These are phyloP conservation scores for Podaxis pistillaris DNA, from an alignment of 768 basidiomycete species.

Conservation along the genomic window DNA sequence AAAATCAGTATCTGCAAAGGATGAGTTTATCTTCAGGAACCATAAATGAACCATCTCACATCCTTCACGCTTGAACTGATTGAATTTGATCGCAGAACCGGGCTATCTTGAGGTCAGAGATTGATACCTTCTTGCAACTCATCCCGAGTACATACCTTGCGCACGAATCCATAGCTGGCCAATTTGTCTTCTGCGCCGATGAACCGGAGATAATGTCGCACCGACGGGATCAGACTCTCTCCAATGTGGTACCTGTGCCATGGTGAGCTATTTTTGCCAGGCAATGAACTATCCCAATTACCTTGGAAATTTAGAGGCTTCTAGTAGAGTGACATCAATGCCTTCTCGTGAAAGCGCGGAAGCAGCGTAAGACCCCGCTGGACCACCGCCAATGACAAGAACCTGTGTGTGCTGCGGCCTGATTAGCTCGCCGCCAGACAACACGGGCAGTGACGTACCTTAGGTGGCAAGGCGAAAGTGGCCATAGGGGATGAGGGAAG, in stretches of 20 bases:
- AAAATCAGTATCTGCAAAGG: slow-evolving; percentile 54
- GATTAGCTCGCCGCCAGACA: slow-evolving; percentile 1
- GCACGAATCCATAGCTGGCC: slow-evolving; percentile 44
- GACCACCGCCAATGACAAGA: slow-evolving; percentile 52
- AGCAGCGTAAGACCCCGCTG: slow-evolving; percentile 57
- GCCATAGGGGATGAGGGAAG: slow-evolving; percentile 25
- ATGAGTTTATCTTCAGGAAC: slow-evolving; percentile 5
- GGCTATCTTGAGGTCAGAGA: slow-evolving; percentile 34
- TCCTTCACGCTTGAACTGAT: slow-evolving; percentile 63
- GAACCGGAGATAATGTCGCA: slow-evolving; percentile 57
- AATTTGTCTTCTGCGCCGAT: slow-evolving; percentile 57
- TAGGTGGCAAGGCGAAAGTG: slow-evolving; percentile 29
- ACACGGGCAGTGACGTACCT: slow-evolving; percentile 20
- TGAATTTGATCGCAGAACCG: slow-evolving; percentile 63
- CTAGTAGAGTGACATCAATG: slow-evolving; percentile 50
- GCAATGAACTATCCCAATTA: slow-evolving; percentile 14
- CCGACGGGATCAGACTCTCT: slow-evolving; percentile 60
- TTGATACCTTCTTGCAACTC: background rate
- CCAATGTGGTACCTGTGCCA: slow-evolving; percentile 51
- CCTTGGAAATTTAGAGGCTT: slow-evolving; percentile 56
- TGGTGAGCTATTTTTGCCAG: slow-evolving; percentile 1
- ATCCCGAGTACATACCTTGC: slow-evolving; percentile 37
- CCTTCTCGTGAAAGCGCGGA: slow-evolving; percentile 56
- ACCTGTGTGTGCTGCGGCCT: slow-evolving; percentile 37
- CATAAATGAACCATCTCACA: slow-evolving; percentile 37